Percentiles rank a stretch among this genome's conserved stretches.
Conservation (phyloP, 2,329 filamentous ascomycete genomes). For the Cladosporium sp. region DNA sequence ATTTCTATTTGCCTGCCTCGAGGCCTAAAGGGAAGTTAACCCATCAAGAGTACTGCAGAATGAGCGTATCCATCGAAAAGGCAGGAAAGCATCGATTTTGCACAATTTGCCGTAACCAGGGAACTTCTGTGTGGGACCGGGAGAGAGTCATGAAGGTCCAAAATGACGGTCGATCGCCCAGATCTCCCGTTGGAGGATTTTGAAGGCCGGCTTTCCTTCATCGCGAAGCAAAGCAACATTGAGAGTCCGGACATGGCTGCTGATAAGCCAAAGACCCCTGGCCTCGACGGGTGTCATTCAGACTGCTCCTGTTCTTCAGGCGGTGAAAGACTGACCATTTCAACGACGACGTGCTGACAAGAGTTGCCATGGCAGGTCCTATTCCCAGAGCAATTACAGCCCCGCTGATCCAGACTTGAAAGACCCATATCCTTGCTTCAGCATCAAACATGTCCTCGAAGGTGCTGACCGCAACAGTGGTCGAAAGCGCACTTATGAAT, state of each 20-base stretch:
- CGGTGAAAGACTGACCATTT: slow-evolving; percentile 30
- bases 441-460: slow-evolving; percentile 46
- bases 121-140: slow-evolving; percentile 32
- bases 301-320: neutral
- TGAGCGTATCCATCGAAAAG: slow-evolving; percentile 11
- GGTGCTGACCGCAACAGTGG: slow-evolving; percentile 42
- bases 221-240: slow-evolving; percentile 32
- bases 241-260: slow-evolving; percentile 34
- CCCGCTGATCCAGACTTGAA: slow-evolving; percentile 41
- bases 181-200: slow-evolving; percentile 35
- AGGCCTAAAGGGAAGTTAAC: too few relatives aligned
- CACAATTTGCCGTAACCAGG: slow-evolving; percentile 34
- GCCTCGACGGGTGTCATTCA: slow-evolving; percentile 23
- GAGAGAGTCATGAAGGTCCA: slow-evolving; percentile 22
- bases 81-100: slow-evolving; percentile 33
- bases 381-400: slow-evolving; percentile 39
- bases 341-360: slow-evolving; percentile 31
- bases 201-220: slow-evolving; percentile 42
- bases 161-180: slow-evolving; percentile 24
- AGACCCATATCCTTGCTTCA: slow-evolving; percentile 39
- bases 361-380: slow-evolving; percentile 41
- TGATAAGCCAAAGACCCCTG: slow-evolving; percentile 42
- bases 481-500: slow-evolving; percentile 41
- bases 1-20: too few relatives aligned
- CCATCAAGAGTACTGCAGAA: too few relatives aligned